Evolutionary conservation across 2,329 filamentous ascomycete species (phyloP).

Genomic region (Fusarium cicatricum): DNA sequence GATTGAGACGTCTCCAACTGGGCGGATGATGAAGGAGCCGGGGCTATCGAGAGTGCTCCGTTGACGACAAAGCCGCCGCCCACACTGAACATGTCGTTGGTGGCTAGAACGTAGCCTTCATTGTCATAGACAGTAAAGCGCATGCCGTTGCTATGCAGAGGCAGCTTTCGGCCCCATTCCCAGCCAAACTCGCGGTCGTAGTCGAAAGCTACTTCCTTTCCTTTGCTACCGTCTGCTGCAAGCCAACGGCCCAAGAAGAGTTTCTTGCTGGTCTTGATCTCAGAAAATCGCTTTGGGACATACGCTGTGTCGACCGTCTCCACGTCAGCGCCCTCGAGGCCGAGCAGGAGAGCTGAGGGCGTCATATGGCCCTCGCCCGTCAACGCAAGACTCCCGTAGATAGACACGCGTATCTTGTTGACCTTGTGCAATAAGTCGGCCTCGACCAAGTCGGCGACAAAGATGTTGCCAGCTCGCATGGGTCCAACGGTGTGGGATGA

Average conservation of each 20-base stretch:
- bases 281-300: constrained; percentile 54
- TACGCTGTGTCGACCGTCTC: constrained; percentile 59
- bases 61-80: constrained; percentile 63
- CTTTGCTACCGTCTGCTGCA: constrained; percentile 44
- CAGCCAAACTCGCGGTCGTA: constrained; percentile 59
- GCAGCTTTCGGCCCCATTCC: constrained; percentile 62
- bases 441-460: constrained; percentile 57
- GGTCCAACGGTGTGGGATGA: constrained; percentile 61
- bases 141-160: constrained; percentile 62
- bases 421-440: constrained; percentile 55
- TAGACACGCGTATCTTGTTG: constrained; percentile 56
- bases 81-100: constrained; percentile 61
- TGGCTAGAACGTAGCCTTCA: constrained; percentile 56
- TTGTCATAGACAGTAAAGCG: constrained; percentile 59
- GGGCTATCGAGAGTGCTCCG: constrained; percentile 55
- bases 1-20: constrained; percentile 18
- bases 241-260: constrained; percentile 55
- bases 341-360: constrained; percentile 57
- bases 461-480: constrained; percentile 62
- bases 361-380: constrained; percentile 63
- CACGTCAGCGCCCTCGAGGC: constrained; percentile 59
- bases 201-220: constrained; percentile 58
- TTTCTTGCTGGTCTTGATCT: constrained; percentile 57
- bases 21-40: constrained; percentile 32
- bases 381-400: constrained; percentile 60